Conservation (phyloP, 257 asterid species). For the Solanum arcanum region DNA sequence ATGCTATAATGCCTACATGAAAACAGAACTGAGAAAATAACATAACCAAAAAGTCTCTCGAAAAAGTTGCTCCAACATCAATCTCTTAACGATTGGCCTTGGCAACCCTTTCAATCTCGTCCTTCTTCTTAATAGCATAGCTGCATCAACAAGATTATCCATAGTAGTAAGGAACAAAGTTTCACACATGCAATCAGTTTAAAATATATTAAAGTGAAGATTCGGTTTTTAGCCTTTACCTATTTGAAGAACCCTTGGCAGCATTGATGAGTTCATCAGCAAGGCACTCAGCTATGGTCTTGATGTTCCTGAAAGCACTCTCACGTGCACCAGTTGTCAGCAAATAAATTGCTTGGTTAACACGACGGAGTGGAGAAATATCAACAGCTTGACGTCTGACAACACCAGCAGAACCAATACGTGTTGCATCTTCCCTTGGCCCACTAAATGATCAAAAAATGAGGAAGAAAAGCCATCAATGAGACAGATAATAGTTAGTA, state of each 20-base stretch:
- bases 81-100: constrained; percentile 71
- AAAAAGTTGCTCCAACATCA: neutral
- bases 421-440: constrained; percentile 80
- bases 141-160: constrained; percentile 13
- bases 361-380: constrained; percentile 78
- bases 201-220: neutral
- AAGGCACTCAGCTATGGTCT: constrained; percentile 69
- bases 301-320: constrained; percentile 69
- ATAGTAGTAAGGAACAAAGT: neutral
- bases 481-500: neutral
- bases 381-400: constrained; percentile 86
- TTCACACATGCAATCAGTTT: neutral
- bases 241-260: constrained; percentile 76
- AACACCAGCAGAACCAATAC: constrained; percentile 84
- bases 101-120: constrained; percentile 88
- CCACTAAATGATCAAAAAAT: constrained; percentile 30
- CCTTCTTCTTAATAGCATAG: constrained; percentile 87
- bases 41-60: constrained; percentile 5
- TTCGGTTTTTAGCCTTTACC: constrained; percentile 10
- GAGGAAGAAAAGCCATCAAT: neutral
- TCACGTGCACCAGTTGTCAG: constrained; percentile 75
- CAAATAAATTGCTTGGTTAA: constrained; percentile 68
- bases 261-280: constrained; percentile 86
- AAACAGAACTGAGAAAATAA: neutral
- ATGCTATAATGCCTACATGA: neutral